Base-by-base conservation (phyloP, 345 rosid species). In the Sisymbrium altissimum region DNA sequence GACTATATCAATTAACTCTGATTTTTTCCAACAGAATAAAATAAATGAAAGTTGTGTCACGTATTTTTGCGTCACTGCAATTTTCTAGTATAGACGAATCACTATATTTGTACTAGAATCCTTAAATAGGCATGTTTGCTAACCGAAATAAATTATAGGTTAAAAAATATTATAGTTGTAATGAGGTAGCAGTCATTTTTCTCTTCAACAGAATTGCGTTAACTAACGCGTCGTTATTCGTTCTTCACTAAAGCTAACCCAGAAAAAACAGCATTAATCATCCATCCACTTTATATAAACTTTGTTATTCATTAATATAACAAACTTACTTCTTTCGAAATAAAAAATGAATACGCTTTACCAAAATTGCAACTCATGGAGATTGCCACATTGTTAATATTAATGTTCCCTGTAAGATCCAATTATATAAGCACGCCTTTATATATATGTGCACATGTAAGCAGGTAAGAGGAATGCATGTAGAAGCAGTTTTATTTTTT, bases 301-400 rank as follows among this genome's bases (percentile, higher is more conserved):
- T 32, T 10, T 6, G 2, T 8, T 55, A n/a, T 7, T 32, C 61
- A 27, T 54, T 12, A 23, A 14, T 53, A 27, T 27, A 27, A 53
- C 0, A 30, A 30, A 55, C 38, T 7, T 2, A 53, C 39, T 56
- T 73, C 10, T 9, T 64, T 33, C 3, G 1, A 43, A 38, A 39
- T 18, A 4, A 29, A 30, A 57, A 15, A 56, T n/a, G 61, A 32
- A 56, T 32, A 56, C 7, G 40, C 21, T 55, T 64, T 33, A 15
- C 4, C 1, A 35, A 23, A 46, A 3, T 56, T 30, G 66, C 50
- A 65, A 73, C 65, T 45, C 77, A 56, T 55, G 71, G 66, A 56
- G 4, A 56, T 73, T 9, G 71, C 71, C 71, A 56, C 65, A 65
- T 23, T 32, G 15, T 25, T 33, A n/a, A 29, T 10, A 27, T 17